These are phyloP conservation scores for Aspergillus arachidicola DNA, from an alignment of 2,329 filamentous ascomycete genomes.

Conservation along the genomic window DNA sequence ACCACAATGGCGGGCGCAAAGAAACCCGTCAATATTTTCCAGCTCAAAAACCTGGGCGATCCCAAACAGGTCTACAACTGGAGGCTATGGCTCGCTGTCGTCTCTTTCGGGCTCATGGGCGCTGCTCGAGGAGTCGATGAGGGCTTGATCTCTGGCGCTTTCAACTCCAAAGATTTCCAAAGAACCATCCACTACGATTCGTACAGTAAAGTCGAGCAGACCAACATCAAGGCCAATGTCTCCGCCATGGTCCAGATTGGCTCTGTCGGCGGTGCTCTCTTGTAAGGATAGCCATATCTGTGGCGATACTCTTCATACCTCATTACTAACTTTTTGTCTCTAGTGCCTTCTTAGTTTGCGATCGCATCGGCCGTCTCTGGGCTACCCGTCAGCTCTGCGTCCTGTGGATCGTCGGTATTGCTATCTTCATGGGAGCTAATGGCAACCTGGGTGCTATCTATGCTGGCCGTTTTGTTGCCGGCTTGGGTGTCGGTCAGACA, in stretches of 20 bases:
- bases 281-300: slow-evolving; percentile 41
- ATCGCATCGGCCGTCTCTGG: slow-evolving; percentile 49
- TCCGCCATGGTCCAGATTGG: slow-evolving; percentile 82
- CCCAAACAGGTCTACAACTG: slow-evolving; percentile 75
- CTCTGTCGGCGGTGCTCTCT: slow-evolving; percentile 69
- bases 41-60: slow-evolving; percentile 63
- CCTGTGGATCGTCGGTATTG: slow-evolving; percentile 45
- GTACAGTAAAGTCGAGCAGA: slow-evolving; percentile 57
- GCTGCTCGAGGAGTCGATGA: slow-evolving; percentile 79
- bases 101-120: slow-evolving; percentile 74
- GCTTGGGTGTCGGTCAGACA: slow-evolving; percentile 47
- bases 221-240: slow-evolving; percentile 75
- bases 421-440: slow-evolving; percentile 47
- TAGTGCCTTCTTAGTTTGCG: slow-evolving; percentile 54
- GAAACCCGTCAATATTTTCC: slow-evolving; percentile 57
- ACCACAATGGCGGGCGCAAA: slow-evolving; percentile 48
- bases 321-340: background rate
- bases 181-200: slow-evolving; percentile 59
- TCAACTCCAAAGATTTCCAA: slow-evolving; percentile 68
- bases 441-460: slow-evolving; percentile 45
- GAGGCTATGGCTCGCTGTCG: slow-evolving; percentile 75
- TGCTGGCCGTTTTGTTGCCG: slow-evolving; percentile 48
- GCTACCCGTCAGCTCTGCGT: slow-evolving; percentile 44
- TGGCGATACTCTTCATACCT: too few species aligned
- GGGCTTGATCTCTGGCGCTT: slow-evolving; percentile 73